These are phyloP conservation scores for Cyberlindnera japonica DNA, from an alignment of 805 yeast species.

Conservation along the genomic window DNA sequence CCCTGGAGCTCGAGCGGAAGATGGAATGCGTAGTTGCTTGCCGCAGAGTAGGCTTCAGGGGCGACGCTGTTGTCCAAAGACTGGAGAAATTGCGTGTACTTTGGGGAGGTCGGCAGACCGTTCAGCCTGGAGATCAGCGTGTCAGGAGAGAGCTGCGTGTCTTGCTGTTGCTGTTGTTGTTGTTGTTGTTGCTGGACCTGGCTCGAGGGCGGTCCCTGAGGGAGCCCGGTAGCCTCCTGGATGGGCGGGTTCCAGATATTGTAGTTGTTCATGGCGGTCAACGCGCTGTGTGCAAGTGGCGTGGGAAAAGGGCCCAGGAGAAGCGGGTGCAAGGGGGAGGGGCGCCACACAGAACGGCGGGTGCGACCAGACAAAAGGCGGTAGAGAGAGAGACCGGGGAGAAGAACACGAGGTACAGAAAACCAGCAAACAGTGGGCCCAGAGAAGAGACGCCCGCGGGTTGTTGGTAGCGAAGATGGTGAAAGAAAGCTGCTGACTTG, in stretches of 20 bases:
- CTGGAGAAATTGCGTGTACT: conserved; percentile 9
- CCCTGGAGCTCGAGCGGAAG: conserved; percentile 61
- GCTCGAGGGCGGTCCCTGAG: too few relatives aligned
- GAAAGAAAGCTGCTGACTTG: too few relatives aligned
- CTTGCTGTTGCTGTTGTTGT: conserved; percentile 5
- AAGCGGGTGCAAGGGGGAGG: neutral
- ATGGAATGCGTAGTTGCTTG: conserved; percentile 14
- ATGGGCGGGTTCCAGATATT: conserved; percentile 19
- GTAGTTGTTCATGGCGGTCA: conserved; percentile 11
- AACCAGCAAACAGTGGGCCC: too few relatives aligned
- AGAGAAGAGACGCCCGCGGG: neutral
- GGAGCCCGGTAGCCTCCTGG: conserved; percentile 1
- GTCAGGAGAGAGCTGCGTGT: conserved; percentile 22
- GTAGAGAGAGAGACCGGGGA: neutral
- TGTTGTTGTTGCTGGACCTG: conserved; percentile 1
- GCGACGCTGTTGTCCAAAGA: conserved; percentile 1
- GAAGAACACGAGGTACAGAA: neutral
- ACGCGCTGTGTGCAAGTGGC: neutral
- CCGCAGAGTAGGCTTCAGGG: neutral
- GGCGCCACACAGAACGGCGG: neutral
- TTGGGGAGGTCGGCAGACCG: conserved; percentile 19
- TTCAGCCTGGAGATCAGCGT: conserved; percentile 23
- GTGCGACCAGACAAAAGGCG: too few relatives aligned
- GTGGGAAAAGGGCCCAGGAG: too few relatives aligned
- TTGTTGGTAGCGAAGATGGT: neutral